phyloP scores from a whole-genome alignment of 805 yeast species.

The Schwanniomyces polymorphus region DNA sequence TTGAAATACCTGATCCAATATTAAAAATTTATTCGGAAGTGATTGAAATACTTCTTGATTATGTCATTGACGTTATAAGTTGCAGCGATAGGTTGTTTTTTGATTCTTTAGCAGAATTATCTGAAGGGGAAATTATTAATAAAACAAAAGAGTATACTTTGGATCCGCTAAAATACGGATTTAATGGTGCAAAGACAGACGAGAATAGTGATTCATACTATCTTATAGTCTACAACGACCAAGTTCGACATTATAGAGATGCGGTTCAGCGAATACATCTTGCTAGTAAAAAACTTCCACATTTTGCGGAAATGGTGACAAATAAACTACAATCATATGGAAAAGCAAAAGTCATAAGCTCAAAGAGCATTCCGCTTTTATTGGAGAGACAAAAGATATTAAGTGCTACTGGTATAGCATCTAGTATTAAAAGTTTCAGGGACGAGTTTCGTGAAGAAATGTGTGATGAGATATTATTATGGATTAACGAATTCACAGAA shows the following conservation, averaged over 20 bases:
- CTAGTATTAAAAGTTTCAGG: slow-evolving; percentile 63
- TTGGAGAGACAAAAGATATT: slow-evolving; percentile 55
- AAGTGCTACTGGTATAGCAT: slow-evolving; percentile 62
- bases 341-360: slow-evolving; percentile 64
- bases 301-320: slow-evolving; percentile 74
- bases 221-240: slow-evolving; percentile 75
- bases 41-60: slow-evolving; percentile 54
- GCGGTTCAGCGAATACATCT: slow-evolving; percentile 63
- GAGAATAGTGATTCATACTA: slow-evolving; percentile 49
- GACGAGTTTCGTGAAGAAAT: slow-evolving; percentile 79
- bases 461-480: slow-evolving; percentile 68
- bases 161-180: slow-evolving; percentile 45
- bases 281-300: slow-evolving; percentile 62
- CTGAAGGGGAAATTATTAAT: slow-evolving; percentile 19
- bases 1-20: slow-evolving; percentile 41
- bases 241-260: slow-evolving; percentile 70
- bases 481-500: slow-evolving; percentile 61
- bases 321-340: slow-evolving; percentile 63
- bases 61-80: slow-evolving; percentile 59
- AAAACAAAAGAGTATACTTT: slow-evolving; percentile 32
- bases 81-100: slow-evolving; percentile 43
- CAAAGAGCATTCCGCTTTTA: slow-evolving; percentile 50
- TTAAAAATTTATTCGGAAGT: slow-evolving; percentile 36
- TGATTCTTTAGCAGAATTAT: slow-evolving; percentile 24
- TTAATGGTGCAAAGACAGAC: slow-evolving; percentile 28